These are phyloP conservation scores for Coprinopsis strossmayeri DNA, from an alignment of 768 basidiomycete genomes.

Conservation along the genomic window DNA sequence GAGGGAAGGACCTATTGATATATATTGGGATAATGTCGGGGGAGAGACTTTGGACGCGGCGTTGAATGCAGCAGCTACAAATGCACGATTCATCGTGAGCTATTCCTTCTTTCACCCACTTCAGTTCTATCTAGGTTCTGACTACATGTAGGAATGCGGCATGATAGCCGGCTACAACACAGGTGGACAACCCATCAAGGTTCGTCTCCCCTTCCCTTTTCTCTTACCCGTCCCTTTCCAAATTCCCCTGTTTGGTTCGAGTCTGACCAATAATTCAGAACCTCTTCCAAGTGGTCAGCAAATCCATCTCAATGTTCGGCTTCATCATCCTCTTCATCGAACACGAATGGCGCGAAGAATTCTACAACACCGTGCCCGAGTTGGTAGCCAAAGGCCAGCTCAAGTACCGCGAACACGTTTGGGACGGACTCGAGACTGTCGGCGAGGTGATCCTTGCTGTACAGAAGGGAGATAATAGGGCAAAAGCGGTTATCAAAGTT, in stretches of 20 bases:
- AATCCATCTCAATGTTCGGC: slow-evolving; percentile 37
- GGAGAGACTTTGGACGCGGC: slow-evolving; percentile 34
- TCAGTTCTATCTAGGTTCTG: no score
- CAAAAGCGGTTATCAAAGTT: slow-evolving; percentile 21
- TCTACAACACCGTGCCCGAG: slow-evolving; percentile 30
- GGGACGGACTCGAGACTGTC: slow-evolving; percentile 29
- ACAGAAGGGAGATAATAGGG: slow-evolving; percentile 22
- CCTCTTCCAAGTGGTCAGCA: slow-evolving; percentile 28
- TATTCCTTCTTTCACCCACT: neutral
- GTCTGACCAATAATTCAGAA: slow-evolving; percentile 23
- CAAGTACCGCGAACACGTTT: slow-evolving; percentile 30
- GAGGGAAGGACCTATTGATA: slow-evolving; percentile 46
- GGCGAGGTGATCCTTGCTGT: slow-evolving; percentile 30
- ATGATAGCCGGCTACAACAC: slow-evolving; percentile 34
- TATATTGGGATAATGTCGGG: slow-evolving; percentile 36
- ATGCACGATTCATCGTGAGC: slow-evolving; percentile 37
- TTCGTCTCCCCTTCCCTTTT: no score
- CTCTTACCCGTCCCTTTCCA: neutral
- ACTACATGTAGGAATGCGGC: slow-evolving; percentile 29
- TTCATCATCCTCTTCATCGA: slow-evolving; percentile 29
- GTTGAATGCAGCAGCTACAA: slow-evolving; percentile 27
- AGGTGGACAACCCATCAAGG: slow-evolving; percentile 21
- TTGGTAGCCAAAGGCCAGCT: slow-evolving; percentile 31
- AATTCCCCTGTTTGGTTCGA: neutral
- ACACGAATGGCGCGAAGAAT: slow-evolving; percentile 26